Percentiles rank a stretch among this genome's conserved stretches.
These are phyloP conservation scores for Podospora pseudoanserina DNA, from an alignment of 495 filamentous ascomycete species.

Conservation along the genomic window DNA sequence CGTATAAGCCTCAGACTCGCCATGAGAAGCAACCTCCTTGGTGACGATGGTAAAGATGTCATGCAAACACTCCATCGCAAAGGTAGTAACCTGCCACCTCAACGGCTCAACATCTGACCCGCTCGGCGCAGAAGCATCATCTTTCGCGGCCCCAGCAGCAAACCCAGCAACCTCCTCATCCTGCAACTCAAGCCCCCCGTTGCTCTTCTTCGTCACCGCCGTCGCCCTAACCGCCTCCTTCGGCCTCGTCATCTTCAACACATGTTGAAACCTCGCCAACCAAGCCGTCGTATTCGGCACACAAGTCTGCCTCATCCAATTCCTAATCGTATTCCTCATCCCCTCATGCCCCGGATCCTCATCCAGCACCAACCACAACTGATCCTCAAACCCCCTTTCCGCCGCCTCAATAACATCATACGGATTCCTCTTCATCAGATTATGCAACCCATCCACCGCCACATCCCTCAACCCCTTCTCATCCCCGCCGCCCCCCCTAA, in stretches of 20 bases:
- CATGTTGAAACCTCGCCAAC: constrained; percentile 81
- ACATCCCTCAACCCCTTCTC: constrained; percentile 67
- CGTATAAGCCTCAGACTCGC: constrained; percentile 64
- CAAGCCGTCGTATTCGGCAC: constrained; percentile 72
- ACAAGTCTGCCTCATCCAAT: constrained; percentile 87
- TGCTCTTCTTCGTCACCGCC: constrained; percentile 46
- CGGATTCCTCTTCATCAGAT: constrained; percentile 89
- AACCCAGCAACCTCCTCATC: constrained; percentile 98
- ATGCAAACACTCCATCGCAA: constrained; percentile 87
- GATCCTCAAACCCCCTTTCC: constrained; percentile 75
- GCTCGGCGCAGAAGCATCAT: constrained; percentile 57
- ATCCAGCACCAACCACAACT: constrained; percentile 87
- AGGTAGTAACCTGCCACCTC: constrained; percentile 93
- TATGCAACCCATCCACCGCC: constrained; percentile 84
- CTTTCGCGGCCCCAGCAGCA: constrained; percentile 63
- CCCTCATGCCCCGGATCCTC: constrained; percentile 67
- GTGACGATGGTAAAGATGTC: constrained; percentile 73
- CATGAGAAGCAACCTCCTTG: constrained; percentile 67
- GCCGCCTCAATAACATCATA: constrained; percentile 70
- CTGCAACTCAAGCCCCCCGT: constrained; percentile 66
- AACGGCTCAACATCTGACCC: constrained; percentile 77
- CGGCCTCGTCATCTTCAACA: constrained; percentile 79
- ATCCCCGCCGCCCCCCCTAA: constrained; percentile 45
- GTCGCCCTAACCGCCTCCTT: constrained; percentile 52
- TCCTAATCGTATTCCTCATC: constrained; percentile 75